Evolutionary conservation across 495 filamentous ascomycete species (phyloP), one percentile per base, ranked within the genome.

Genomic region (Trichoderma gamsii): DNA sequence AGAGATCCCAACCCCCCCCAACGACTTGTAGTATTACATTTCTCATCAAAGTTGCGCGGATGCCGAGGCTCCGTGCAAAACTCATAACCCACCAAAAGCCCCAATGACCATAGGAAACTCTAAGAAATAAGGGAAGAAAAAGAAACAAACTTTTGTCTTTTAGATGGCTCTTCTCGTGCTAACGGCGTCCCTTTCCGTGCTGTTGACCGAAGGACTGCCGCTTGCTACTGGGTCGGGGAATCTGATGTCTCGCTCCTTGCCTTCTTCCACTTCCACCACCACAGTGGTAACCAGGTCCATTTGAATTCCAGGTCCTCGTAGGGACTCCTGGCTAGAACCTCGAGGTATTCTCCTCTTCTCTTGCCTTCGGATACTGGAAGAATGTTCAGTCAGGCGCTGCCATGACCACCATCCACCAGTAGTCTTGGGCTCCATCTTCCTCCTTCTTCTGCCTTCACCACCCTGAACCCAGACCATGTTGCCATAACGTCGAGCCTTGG

Each of bases 401-500:
- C 65, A 66, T 13, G 65, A 66, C 65, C 41, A 66, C 65, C 65
- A 66, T 9, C 65, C 65, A n/a, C 65, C 65, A 18, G 65, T 51
- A 21, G 65, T 52, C 65, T 66, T 66, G 65, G 41, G 73, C 70
- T 73, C 74, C 12, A 66, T 69, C n/a, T 69, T 73, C 21, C 65
- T 73, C 21, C 65, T 67, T 41, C 68, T 70, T 11, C 65, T 69
- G 52, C 68, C 67, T 12, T 71, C 70, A 23, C 68, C 71, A 43
- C 80, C 80, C 38, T 79, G 77, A 4, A 82, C 78, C 77, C 76
- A 82, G 1, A 81, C 68, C 67, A 80, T 79, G 65, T 82, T 82
- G 38, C 80, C 80, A 41, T 73, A 82, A 18, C 69, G 68, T 29
- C 75, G 65, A 52, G 70, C 73, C n/a, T 70, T 74, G 9, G 80